Base-by-base conservation (phyloP, 352 stramenopile species). In the Pythium oligandrum region DNA sequence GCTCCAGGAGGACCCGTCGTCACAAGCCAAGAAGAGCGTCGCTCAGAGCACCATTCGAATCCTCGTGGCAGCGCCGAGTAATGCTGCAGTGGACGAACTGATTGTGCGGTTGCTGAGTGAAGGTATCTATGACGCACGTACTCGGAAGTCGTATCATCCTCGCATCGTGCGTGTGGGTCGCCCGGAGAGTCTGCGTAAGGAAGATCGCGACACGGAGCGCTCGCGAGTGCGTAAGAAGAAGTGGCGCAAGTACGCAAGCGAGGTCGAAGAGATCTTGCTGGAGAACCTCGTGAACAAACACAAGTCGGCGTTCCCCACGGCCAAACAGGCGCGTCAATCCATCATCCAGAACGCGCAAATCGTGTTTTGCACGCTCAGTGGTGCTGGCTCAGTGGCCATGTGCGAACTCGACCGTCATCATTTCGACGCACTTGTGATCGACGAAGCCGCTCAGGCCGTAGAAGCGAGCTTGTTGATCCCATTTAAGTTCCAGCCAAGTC, bases 361-460 rank as follows among this genome's bases (percentile, higher is more conserved):
- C 48, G 80, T 93, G 36, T 93, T 93, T 32, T 93, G 83, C 56
- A 93, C 83, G 10, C 70, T 93, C n/a, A 91, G 79, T 51, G 83
- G 83, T 9, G 80, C 83, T 4, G 83, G 83, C 3, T 93, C 80
- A 0, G 69, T 84, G 8, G 71, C 73, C 3, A 88, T 93, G 57
- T 96, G 86, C 57, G 81, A 96, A 35, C 73, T 98, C 8, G 82
- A 97, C 31, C 63, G 71, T 26, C 72, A 95, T 32, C 71, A 94
- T 35, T 99, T 99, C 62, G 96, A 99, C 66, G 76, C 98, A 4
- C 75, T 98, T 3, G 80, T 99, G 38, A 97, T 99, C 50, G 96
- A 99, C 64, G 97, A 99, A 68, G 97, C 96, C 4, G 97, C 96
- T 2, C 96, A 99, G 70, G 95, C 93, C 2, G 75, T 99, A 31